Base-by-base conservation (phyloP, 176 grass and related monocot genomes). In the Avena atlantica region DNA sequence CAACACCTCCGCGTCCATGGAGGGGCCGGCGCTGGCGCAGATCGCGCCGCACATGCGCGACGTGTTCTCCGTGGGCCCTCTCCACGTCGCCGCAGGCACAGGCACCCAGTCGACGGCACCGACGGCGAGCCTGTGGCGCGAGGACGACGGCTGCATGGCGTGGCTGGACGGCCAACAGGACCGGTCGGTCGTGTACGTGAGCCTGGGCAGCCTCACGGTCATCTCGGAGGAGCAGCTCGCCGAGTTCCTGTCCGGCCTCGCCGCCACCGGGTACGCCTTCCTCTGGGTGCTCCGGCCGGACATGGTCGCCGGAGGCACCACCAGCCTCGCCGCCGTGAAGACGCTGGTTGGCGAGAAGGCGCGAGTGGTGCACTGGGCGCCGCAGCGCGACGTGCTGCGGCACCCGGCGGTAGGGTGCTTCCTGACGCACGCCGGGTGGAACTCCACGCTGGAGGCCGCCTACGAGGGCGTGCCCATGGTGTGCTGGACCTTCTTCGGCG, bases 1-100 rank as follows among this genome's bases (percentile, higher is more conserved):
- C 73, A 76, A 76, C 73, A 76, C 73, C 23, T 12, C 73, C 73
- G n/a, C 23, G 14, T 76, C 48, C 23, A 14, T 76, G 21, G 73
- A 76, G 70, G 5, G 4, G 1, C 11, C 70, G 2, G 40, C 71
- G 71, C 45, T 75, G 9, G 20, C 47, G 45, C 71, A 49, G n/a
- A 51, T 75, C 2, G 47, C 21, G 36, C 34, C 17, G 17, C 36
- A 70, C 36, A 6, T 70, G 67, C 67, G 67, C 36, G 67, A 70
- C 67, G 71, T 75, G 0, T 75, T 75, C 47, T 12, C 71, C n/a
- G 21, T 75, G 2, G 71, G 71, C 21, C 71, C 71, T 23, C 71
- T 75, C 71, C 71, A 75, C 71, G 71, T 21, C n/a, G 10, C 21
- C 20, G 20, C 57, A 3, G 7, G 52, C 51, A 53, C 51, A 9